Conservation (phyloP, 331 rosid species). For the Ulmus americana region DNA sequence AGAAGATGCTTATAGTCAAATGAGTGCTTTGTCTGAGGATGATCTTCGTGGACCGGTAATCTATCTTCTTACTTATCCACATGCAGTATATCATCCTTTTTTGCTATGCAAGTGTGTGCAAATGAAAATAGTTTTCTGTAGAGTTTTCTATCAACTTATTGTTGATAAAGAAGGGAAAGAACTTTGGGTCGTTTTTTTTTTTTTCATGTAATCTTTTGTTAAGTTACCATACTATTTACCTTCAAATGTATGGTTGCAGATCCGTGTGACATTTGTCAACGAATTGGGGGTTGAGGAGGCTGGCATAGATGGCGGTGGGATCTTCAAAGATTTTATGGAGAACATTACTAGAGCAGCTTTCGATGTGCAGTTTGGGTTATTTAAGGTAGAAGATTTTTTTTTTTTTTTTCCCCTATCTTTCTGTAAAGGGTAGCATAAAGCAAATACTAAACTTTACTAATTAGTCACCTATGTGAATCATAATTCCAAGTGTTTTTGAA, state of each 20-base stretch:
- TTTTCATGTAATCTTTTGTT: not conserved
- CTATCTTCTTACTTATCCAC: constrained; percentile 8
- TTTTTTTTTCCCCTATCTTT: constrained; percentile 13
- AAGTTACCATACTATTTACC: not conserved
- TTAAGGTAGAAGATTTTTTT: constrained; percentile 55
- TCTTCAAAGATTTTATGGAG: constrained; percentile 97
- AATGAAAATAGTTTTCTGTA: not conserved
- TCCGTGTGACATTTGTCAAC: constrained; percentile 90
- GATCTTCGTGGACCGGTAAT: constrained; percentile 88
- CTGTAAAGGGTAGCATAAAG: constrained; percentile 2
- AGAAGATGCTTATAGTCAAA: constrained; percentile 92
- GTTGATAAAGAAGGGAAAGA: not conserved
- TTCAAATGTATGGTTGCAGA: constrained; percentile 40
- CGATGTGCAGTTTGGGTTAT: constrained; percentile 92
- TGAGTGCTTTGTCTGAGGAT: constrained; percentile 88
- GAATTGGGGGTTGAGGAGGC: constrained; percentile 99
- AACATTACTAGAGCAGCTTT: constrained; percentile 95
- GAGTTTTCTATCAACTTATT: not conserved
- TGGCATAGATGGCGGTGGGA: constrained; percentile 97
- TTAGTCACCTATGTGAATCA: constrained; percentile 11
- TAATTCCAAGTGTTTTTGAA: constrained; percentile 3
- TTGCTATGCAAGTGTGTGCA: not conserved
- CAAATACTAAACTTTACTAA: constrained; percentile 1
- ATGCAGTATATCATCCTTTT: not conserved
- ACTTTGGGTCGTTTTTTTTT: not conserved